Percentiles rank a stretch among this genome's conserved stretches.
These are phyloP conservation scores for Penicillium janthinellum DNA, from an alignment of 2,329 filamentous ascomycete species.

Conservation along the genomic window DNA sequence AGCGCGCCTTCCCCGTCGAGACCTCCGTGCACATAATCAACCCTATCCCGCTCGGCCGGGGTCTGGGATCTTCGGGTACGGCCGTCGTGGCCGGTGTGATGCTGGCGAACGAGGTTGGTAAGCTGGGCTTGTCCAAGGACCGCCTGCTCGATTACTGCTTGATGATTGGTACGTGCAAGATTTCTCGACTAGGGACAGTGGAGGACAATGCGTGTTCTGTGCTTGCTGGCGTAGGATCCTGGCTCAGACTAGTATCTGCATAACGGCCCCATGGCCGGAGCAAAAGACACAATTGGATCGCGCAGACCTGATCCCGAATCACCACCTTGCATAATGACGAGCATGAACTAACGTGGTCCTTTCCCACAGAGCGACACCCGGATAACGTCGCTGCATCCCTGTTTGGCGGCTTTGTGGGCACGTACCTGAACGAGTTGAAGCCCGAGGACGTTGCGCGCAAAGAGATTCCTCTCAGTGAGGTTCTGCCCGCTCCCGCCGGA, in stretches of 20 bases:
- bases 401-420: conserved; percentile 95
- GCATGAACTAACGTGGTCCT: conserved; percentile 15
- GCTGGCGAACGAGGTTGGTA: conserved; percentile 84
- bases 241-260: not conserved
- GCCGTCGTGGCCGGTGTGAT: conserved; percentile 95
- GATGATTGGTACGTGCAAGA: conserved; percentile 75
- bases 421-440: conserved; percentile 88
- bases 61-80: conserved; percentile 91
- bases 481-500: conserved; percentile 84
- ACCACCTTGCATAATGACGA: not conserved
- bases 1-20: conserved; percentile 78
- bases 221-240: not conserved
- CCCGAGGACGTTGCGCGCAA: conserved; percentile 86
- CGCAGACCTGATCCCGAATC: not conserved
- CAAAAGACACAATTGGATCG: not conserved
- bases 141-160: conserved; percentile 92
- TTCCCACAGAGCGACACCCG: conserved; percentile 68
- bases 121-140: conserved; percentile 73
- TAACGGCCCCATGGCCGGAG: not conserved
- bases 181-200: not conserved
- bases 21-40: conserved; percentile 95
- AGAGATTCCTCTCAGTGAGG: conserved; percentile 93
- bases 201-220: not conserved
- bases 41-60: conserved; percentile 88
- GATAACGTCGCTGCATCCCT: conserved; percentile 94